Evolutionary conservation across 2,329 filamentous ascomycete species (phyloP), one percentile per base, ranked within the genome.

Genomic region (Sclerotinia spermophila): DNA sequence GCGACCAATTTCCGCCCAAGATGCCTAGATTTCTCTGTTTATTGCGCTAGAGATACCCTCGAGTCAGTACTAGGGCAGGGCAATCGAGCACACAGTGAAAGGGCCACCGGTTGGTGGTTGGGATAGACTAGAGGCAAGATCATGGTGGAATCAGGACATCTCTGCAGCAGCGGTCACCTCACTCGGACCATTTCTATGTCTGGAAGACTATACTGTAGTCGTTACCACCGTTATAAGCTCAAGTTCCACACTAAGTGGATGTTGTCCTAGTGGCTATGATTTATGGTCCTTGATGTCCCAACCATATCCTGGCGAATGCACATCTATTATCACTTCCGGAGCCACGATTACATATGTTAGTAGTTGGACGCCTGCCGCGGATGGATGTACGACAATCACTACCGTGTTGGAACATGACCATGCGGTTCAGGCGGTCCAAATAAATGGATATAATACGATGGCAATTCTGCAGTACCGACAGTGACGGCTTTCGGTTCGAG

Each of bases 381-480:
- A 40, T 65, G 55, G 27, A 4, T 55, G 33, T 27, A 30, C 45
- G 17, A 69, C 48, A 15, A 30, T 51, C 5, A 65, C 15, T 11
- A 30, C 53, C 8, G 53, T 42, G 19, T 21, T 38, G 19, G 3
- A 15, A 2, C 21, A 5, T 6, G 24, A 59, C 10, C 27, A 48
- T 38, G 11, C 17, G 19, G 19, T 56, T 7, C 17, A 21, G 11
- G 68, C 55, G 21, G 67, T 58, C 11, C 68, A 70, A 6, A 60
- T 70, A 8, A 66, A 70, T 33, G 68, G 68, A 38, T 70, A 58
- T 8, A 70, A 70, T 27, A 66, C n/a, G 33, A 62, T 24, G 67
- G 67, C 15, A 69, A 69, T 42, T 61, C 56, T 3, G 67, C 67
- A 2, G 19, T 35, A 19, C n/a, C 67, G 1, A 62, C 67, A 53